These are phyloP conservation scores for Paramyrothecium sp. DNA, from an alignment of 2,329 filamentous ascomycete species.

Conservation along the genomic window DNA sequence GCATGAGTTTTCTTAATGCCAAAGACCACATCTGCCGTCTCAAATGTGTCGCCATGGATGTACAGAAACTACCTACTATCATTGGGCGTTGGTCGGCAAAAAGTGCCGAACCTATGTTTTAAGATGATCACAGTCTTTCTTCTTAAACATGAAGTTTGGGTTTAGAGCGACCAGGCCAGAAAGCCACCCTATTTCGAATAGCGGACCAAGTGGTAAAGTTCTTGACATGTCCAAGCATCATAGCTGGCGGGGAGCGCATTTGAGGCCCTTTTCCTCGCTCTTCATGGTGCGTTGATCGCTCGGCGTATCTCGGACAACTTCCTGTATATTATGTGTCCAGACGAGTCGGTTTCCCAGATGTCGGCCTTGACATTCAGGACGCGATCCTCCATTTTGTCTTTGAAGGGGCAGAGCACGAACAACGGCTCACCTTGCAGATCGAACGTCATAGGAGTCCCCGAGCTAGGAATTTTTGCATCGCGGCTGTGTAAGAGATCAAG, in stretches of 20 bases:
- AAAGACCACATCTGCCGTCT: constrained; percentile 82
- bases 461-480: constrained; percentile 53
- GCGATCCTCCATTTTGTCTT: constrained; percentile 58
- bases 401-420: constrained; percentile 65
- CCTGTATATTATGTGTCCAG: constrained; percentile 74
- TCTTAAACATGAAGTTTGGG: constrained; percentile 92
- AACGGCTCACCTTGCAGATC: constrained; percentile 65
- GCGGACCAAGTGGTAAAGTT: too few relatives aligned
- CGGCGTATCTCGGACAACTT: constrained; percentile 49
- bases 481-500: constrained; percentile 79
- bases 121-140: constrained; percentile 73
- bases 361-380: constrained; percentile 66
- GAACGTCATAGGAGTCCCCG: constrained; percentile 59
- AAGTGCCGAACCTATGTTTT: constrained; percentile 64
- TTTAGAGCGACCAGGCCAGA: too few relatives aligned
- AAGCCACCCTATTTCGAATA: too few relatives aligned
- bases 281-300: constrained; percentile 26
- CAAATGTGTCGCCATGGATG: constrained; percentile 74
- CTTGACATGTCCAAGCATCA: too few relatives aligned
- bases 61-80: constrained; percentile 75
- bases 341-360: constrained; percentile 76
- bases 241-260: too few relatives aligned
- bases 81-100: background rate
- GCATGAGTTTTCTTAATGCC: constrained; percentile 80
- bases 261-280: constrained; percentile 23